phyloP scores from a whole-genome alignment of 257 asterid genomes.

The Prunella vulgaris region DNA sequence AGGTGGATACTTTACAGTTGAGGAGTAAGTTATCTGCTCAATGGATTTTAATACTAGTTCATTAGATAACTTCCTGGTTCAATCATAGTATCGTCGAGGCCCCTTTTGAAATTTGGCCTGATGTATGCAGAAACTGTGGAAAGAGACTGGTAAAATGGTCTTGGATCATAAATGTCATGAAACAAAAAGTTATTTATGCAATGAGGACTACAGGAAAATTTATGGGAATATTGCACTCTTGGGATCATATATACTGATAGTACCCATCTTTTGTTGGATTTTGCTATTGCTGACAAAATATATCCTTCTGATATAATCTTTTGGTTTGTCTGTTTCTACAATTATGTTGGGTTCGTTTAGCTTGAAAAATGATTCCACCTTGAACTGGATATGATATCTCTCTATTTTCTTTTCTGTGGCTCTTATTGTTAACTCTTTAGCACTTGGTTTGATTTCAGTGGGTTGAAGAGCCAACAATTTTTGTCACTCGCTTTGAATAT shows the following conservation, averaged over 20 bases:
- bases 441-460: conserved; percentile 53
- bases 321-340: not conserved
- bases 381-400: not conserved
- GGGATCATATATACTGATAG: not conserved
- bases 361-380: not conserved
- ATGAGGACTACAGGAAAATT: not conserved
- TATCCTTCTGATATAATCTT: not conserved
- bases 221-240: not conserved
- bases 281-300: not conserved
- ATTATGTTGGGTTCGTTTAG: not conserved
- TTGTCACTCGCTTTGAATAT: conserved; percentile 87
- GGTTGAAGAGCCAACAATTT: conserved; percentile 88
- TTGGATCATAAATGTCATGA: not conserved
- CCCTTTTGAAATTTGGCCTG: not conserved
- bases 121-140: not conserved
- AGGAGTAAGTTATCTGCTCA: not conserved
- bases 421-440: conserved; percentile 4
- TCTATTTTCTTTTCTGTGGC: not conserved
- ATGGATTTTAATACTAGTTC: not conserved
- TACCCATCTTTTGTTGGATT: not conserved
- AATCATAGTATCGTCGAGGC: not conserved
- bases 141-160: not conserved
- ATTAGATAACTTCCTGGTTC: not conserved
- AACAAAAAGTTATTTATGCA: not conserved
- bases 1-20: not conserved